Evolutionary conservation across 805 yeast genomes (phyloP), one percentile per base, ranked within the genome.

Genomic region (Candida palmyrensis): DNA sequence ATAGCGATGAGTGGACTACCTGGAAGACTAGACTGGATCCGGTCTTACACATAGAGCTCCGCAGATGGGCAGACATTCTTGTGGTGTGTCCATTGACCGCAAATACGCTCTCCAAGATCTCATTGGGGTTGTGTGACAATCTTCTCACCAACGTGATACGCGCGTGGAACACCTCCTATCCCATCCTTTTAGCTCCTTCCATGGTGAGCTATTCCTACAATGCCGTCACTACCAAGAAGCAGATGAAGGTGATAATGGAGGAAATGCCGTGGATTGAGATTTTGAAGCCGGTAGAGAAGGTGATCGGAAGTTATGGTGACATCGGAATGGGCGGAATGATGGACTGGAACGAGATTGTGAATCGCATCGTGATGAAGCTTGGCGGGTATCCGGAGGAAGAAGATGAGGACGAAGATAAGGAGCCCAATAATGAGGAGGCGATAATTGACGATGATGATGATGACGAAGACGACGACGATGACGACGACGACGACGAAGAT

Each of bases 281-380:
- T n/a, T 70, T 92, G 51, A 82, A 81, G 54, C 98, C 98, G 0
- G 87, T 88, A 16, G 98, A 90, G 57, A 90, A 90, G 57, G 95
- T 90, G 5, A 78, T 83, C 51, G 87, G 95, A 36, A 75, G 86
- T 26, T 87, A 89, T 62, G 97, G 98, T 40, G 97, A 90, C 48
- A 88, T 92, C 36, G 97, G 97, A n/a, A 83, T 92, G 87, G 97
- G 98, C 30, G 97, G 98, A 35, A 92, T 92, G 97, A 82, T 89
- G 81, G 97, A 92, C 48, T 87, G 94, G 77, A 83, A 86, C 54
- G 97, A 89, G 55, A 82, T 92, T 47, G 96, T 88, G 13, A 94
- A 88, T 52, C 77, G 79, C 47, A 71, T 86, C 30, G 94, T 84
- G 14, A 68, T 79, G 58, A 82, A 80, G 51, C 62, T 88, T 39